Conservation (phyloP, 495 filamentous ascomycete genomes). For the Letharia lupina region DNA sequence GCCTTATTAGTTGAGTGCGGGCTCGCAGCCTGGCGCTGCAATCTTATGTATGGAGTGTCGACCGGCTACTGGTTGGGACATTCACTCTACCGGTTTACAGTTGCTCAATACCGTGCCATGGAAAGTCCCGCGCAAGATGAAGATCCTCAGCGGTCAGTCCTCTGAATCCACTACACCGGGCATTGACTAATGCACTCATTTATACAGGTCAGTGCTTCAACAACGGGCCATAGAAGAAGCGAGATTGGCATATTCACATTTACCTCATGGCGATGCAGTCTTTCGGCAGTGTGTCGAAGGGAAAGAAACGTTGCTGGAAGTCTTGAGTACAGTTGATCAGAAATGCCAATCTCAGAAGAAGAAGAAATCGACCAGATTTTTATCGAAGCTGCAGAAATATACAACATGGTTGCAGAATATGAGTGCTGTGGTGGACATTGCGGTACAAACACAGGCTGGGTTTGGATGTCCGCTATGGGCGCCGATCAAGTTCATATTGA, state of each 20-base stretch:
- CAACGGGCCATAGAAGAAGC: neutral
- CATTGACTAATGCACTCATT: neutral
- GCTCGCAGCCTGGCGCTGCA: too few species aligned
- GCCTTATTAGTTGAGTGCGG: too few species aligned
- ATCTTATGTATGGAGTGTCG: too few species aligned
- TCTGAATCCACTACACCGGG: neutral
- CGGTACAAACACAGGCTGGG: neutral
- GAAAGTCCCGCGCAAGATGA: neutral
- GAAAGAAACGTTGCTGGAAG: neutral
- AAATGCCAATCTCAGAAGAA: neutral
- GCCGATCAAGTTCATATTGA: neutral
- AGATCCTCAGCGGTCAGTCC: neutral
- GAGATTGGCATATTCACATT: neutral
- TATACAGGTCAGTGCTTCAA: neutral
- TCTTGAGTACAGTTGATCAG: neutral
- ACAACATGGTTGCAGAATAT: slow-evolving; percentile 2
- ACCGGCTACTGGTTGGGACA: neutral
- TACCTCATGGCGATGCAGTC: neutral
- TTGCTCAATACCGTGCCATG: neutral
- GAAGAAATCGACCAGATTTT: neutral
- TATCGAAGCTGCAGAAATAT: slow-evolving; percentile 1
- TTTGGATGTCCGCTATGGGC: neutral
- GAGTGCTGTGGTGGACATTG: slow-evolving; percentile 1
- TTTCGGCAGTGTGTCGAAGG: neutral
- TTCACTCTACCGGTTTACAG: neutral